These are phyloP conservation scores for Vicia sativa DNA, from an alignment of 306 rosid genomes.

Conservation along the genomic window DNA sequence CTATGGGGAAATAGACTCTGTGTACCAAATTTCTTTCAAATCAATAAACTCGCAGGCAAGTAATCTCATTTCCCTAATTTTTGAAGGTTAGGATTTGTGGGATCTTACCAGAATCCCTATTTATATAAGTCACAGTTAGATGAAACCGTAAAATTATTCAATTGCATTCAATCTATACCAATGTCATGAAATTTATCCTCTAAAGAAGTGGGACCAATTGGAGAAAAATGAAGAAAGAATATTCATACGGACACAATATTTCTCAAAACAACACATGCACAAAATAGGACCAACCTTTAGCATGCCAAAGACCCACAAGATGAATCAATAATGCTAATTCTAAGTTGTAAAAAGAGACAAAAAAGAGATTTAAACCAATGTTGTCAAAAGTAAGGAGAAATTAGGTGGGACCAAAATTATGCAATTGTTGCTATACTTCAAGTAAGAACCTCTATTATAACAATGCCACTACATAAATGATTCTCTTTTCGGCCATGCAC, in stretches of 20 bases:
- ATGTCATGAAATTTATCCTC: conserved; percentile 4
- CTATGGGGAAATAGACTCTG: background rate
- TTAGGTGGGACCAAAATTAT: background rate
- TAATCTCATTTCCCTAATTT: background rate
- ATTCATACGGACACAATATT: background rate
- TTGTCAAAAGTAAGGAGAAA: background rate
- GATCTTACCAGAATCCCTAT: background rate
- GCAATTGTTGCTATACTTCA: background rate
- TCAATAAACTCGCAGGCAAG: background rate
- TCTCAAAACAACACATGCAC: background rate
- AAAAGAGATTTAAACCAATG: background rate
- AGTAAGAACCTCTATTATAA: background rate
- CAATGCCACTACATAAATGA: background rate
- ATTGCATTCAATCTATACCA: background rate
- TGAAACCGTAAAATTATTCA: background rate
- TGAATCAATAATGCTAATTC: background rate
- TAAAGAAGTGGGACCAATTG: background rate
- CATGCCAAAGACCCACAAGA: background rate
- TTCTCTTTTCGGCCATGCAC: no score
- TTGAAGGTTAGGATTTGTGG: background rate
- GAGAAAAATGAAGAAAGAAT: background rate
- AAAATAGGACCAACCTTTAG: background rate
- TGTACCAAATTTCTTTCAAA: background rate
- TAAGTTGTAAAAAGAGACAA: background rate
- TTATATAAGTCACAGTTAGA: conserved; percentile 4